Base-by-base conservation (phyloP, 164 flowering plant species). In the Litsea cubeba region DNA sequence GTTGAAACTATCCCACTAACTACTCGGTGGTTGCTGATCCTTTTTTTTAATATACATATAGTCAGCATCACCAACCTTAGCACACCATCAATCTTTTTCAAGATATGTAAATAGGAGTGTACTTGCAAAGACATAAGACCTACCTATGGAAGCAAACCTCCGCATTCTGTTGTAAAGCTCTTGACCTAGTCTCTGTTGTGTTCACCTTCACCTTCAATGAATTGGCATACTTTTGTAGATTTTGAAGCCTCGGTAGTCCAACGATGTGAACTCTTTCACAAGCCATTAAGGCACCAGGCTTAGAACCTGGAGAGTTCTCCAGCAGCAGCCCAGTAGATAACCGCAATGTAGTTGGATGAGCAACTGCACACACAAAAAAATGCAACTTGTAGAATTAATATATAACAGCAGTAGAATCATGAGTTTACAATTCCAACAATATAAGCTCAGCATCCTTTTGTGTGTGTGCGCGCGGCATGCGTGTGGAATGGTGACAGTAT, bases 81-180 rank as follows among this genome's bases (percentile, higher is more conserved):
- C 35, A 5, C 46, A 7, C 11, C 46, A 40, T 40, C 46, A 40
- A 40, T 40, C 46, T 40, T 40, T 40, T 40, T 8, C 11, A 40
- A 40, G 46, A 40, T 40, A 40, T 40, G 46, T 40, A 40, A 40
- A 40, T 7, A 40, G 2, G 46, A 40, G 46, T 40, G 46, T 8
- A 40, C 46, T 40, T 40, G 66, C 66, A 2, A 23, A 23, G 28
- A 12, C 66, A 32, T 40, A 8, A 17, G 23, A 79, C 92, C 85
- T 79, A 94, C 98, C 98, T 83, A 75, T 95, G 97, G 79, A 91
- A 89, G 79, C 98, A 95, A 71, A 90, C 85, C 70, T 89, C 93
- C 20, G 84, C 71, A 67, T 74, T 81, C 24, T 85, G 81, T 1
- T 23, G 73, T 32, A 76, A 84, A 17, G 68, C 58, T 76, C 68